Base-by-base conservation (phyloP, 2,329 filamentous ascomycete genomes). In the Trichoderma sp. region DNA sequence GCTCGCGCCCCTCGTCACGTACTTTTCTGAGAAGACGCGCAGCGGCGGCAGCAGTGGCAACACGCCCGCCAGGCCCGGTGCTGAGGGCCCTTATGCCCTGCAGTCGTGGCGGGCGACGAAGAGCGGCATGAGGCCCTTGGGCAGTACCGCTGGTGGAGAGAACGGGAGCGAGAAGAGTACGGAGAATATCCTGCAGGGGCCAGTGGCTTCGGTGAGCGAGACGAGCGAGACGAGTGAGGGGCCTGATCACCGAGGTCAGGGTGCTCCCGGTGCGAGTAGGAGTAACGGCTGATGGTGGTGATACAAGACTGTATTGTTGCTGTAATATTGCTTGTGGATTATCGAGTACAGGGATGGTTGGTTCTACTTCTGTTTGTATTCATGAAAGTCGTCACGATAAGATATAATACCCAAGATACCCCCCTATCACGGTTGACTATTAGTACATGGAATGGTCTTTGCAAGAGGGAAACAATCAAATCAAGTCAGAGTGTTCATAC, bases 1-100 rank as follows among this genome's bases (percentile, higher is more conserved):
- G 0, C 81, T 85, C n/a, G 81, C 81, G 0, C 83, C 84, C 2
- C 77, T 85, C 0, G 77, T 85, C 72, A 78, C 76, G 26, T 81
- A 79, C 72, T 81, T 81, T 57, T 75, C 76, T 30, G 80, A 80
- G 39, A 76, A 75, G 74, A 71, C 58, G 9, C 76, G 76, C 8
- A 74, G 76, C 3, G 71, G 72, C 8, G 75, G 76, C 11, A 76
- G 32, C 30, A 71, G 36, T 11, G 70, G 71, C 56, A 69, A 74
- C n/a, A 53, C 60, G 24, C 60, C n/a, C 1, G 47, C 43, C 3
- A 32, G 58, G 3, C 14, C 58, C 21, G 70, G 62, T 6, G 47
- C 26, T 1, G 63, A 32, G 2, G 36, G 18, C 14, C 62, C 62
- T 2, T 80, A 80, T 63, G 77, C 76, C n/a, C 71, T 80, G 26